These are phyloP conservation scores for Neospora caninum DNA, from an alignment of 169 alveolate genomes.

Conservation along the genomic window DNA sequence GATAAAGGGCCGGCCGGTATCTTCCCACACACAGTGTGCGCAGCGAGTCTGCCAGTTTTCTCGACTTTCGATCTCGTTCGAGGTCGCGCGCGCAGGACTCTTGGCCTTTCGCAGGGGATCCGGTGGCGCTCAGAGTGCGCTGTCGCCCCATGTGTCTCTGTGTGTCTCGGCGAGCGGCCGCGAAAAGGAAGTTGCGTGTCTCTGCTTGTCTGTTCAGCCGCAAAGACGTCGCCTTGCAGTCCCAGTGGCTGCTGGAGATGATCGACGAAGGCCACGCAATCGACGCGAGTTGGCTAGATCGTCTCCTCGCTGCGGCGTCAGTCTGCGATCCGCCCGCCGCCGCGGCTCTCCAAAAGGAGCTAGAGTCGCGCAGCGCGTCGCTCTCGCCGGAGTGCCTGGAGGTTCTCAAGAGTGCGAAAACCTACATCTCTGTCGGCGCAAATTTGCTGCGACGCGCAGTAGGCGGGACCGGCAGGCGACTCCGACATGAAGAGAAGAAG, in stretches of 20 bases:
- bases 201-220: background rate
- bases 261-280: background rate
- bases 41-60: too few relatives aligned
- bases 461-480: too few relatives aligned
- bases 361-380: background rate
- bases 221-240: constrained; percentile 7
- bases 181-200: background rate
- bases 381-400: background rate
- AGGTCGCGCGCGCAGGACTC: too few relatives aligned
- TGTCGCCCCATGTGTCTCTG: too few relatives aligned
- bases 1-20: too few relatives aligned
- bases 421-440: background rate
- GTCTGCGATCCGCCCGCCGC: background rate
- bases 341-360: background rate
- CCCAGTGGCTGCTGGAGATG: constrained; percentile 7
- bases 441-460: background rate
- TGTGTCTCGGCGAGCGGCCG: too few relatives aligned
- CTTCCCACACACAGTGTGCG: too few relatives aligned
- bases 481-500: background rate
- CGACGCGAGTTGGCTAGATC: background rate
- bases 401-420: background rate
- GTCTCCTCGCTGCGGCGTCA: background rate
- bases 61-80: too few relatives aligned
- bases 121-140: too few relatives aligned
- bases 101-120: too few relatives aligned